Evolutionary conservation across 352 stramenopile genomes (phyloP), one percentile per base, ranked within the genome.

Genomic region (Phytophthora chlamydospora): DNA sequence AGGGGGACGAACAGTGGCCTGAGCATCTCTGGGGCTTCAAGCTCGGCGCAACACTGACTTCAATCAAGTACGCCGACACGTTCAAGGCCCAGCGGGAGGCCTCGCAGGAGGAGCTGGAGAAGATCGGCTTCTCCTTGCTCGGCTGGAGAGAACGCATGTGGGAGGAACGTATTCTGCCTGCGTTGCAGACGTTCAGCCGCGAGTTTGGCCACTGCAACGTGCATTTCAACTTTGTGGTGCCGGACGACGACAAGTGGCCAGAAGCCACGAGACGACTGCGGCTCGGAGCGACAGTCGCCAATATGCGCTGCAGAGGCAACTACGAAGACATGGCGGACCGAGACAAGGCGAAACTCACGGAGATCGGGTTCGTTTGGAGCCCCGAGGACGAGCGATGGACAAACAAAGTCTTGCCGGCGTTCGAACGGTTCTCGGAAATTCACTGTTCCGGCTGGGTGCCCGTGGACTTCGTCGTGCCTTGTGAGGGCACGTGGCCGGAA

Each of bases 341-440:
- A 44, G 74, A 71, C 38, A 50, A 68, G 16, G 56, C 69, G 10
- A 78, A 75, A 17, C 58, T 93, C n/a, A 36, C 67, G n/a, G 57
- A 49, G 10, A 58, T 91, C 38, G 77, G 69, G 1, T 89, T 92
- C 41, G 73, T 71, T 27, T 88, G 84, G 64, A 75, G 58, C 27
- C 74, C 55, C 34, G 65, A 71, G 47, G 68, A 89, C 21, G 62
- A 55, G 32, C 72, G 70, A 43, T 92, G 83, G 83, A 74, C 60
- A 14, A 52, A 80, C 17, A 70, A 66, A 44, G 68, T 89, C 14
- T 36, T 89, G 36, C 80, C 80, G 14, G 57, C 71, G 11, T 47
- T 90, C 1, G 62, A 76, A 43, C 68, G 43, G 2, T 88, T 76
- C 48, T 32, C 47, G 14, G 5, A 39, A 2, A 6, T 84, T 14